A percentile compares a stretch with the other conserved stretches of the same genome.
These are phyloP conservation scores for Xylaria sp. DNA, from an alignment of 2,329 filamentous ascomycete species.

Conservation along the genomic window DNA sequence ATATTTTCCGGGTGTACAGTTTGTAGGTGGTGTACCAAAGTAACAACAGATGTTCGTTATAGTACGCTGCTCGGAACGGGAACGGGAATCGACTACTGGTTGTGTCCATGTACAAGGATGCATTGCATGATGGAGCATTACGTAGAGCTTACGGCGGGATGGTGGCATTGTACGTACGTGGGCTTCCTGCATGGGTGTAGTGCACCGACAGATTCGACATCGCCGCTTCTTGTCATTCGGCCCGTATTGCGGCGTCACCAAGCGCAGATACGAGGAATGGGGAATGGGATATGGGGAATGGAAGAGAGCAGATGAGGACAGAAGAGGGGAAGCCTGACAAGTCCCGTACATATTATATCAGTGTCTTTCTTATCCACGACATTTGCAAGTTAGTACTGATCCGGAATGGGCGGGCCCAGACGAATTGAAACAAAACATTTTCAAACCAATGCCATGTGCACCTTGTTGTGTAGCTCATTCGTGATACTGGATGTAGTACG, in stretches of 20 bases:
- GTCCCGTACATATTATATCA: no score
- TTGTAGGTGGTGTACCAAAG: not conserved
- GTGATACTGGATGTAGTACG: no score
- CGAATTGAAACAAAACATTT: conserved; percentile 2
- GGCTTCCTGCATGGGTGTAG: not conserved
- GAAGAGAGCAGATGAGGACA: conserved; percentile 10
- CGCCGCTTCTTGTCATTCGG: conserved; percentile 26
- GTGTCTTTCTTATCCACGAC: not conserved
- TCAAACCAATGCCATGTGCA: conserved; percentile 4
- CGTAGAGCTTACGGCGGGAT: conserved; percentile 8
- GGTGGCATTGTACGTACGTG: not conserved
- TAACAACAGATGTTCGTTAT: not conserved
- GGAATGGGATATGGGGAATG: no score
- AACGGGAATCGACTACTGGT: conserved; percentile 2
- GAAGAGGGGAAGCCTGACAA: conserved; percentile 28
- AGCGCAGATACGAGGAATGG: conserved; percentile 33
- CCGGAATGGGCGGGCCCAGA: not conserved
- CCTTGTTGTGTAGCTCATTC: not conserved
- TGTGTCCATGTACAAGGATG: conserved; percentile 10
- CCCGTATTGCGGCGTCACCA: conserved; percentile 24
- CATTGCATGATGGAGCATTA: conserved; percentile 14
- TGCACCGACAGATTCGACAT: conserved; percentile 9
- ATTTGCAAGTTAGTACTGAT: not conserved
- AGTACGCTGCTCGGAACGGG: not conserved
- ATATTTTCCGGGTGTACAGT: not conserved